Evolutionary conservation across 495 filamentous ascomycete genomes (phyloP), one percentile per base, ranked within the genome.

Genomic region (Viridothelium virens): DNA sequence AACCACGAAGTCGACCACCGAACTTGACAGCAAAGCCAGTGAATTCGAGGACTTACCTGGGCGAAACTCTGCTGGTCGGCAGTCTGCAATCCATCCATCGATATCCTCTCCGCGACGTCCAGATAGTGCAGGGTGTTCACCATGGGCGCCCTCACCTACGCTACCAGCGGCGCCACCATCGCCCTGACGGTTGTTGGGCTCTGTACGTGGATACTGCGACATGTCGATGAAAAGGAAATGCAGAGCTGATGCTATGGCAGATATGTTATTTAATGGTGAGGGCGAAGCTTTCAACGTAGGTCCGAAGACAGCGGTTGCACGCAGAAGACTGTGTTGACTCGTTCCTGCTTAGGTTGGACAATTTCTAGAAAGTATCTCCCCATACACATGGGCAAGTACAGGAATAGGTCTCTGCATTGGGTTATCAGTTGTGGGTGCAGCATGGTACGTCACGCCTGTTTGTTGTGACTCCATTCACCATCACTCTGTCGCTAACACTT

Each of bases 241-340:
- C 66, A 59, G 67, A 56, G 67, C 75, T 79, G 73, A 79, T 79
- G 67, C 65, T 37, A 62, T 68, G 63, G 41, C 75, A 98, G 95
- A 99, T 79, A 91, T 99, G 89, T 89, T 99, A 67, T 96, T 99
- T 75, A 93, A 91, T 71, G 92, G 91, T 63, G 91, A 92, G 73
- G 94, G 95, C 68, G 95, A 99, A 84, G 81, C 86, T 44, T 99
- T 97, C 79, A 96, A 99, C 80, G 94, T 96, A 87, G 63, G 87
- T 46, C 34, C 16, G n/a, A 9, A 31, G 6, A 10, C 14, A n/a
- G 12, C 18, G 38, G 33, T 16, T 56, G 18, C 34, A 16, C 16
- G 36, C 12, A 34, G 14, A 63, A n/a, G 62, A 33, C 41, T 67
- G 18, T 73, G 53, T 64, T 64, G 56, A 56, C 61, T 16, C 44